These are phyloP conservation scores for Phoenix dactylifera DNA, from an alignment of 176 grass and related monocot genomes.

Conservation along the genomic window DNA sequence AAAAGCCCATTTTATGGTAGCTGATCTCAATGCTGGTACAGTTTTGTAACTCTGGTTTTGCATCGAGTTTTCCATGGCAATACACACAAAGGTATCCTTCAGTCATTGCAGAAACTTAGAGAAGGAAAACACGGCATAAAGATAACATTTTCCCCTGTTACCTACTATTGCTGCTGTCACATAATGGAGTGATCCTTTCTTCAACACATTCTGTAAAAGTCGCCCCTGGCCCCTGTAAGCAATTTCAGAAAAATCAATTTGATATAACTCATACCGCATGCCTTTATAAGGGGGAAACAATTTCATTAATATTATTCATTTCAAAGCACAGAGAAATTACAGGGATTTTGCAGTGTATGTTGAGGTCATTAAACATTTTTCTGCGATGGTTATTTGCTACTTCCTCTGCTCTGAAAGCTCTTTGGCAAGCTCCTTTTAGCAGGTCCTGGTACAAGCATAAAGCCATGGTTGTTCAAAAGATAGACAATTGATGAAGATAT, in stretches of 20 bases:
- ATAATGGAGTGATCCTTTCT: slow-evolving; percentile 20
- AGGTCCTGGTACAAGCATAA: slow-evolving; percentile 14
- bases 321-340: slow-evolving; percentile 19
- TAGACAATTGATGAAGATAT: too few relatives aligned
- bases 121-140: too few relatives aligned
- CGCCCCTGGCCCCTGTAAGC: slow-evolving; percentile 52
- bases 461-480: too few relatives aligned
- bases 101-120: too few relatives aligned
- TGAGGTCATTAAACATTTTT: slow-evolving; percentile 63
- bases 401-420: slow-evolving; percentile 41
- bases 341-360: slow-evolving; percentile 51
- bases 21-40: too few relatives aligned
- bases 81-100: too few relatives aligned
- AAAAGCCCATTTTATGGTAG: too few relatives aligned
- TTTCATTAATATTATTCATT: not conserved
- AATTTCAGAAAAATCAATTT: not conserved
- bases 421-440: slow-evolving; percentile 31
- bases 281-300: not conserved
- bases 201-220: slow-evolving; percentile 42
- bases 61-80: too few relatives aligned
- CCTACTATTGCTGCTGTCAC: slow-evolving; percentile 6
- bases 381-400: slow-evolving; percentile 30
- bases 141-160: not conserved
- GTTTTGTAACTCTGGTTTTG: too few relatives aligned
- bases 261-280: too few relatives aligned